A percentile compares a stretch with the other conserved stretches of the same genome.
These are phyloP conservation scores for Yarrowia sp. DNA, from an alignment of 805 yeast genomes.

Conservation along the genomic window DNA sequence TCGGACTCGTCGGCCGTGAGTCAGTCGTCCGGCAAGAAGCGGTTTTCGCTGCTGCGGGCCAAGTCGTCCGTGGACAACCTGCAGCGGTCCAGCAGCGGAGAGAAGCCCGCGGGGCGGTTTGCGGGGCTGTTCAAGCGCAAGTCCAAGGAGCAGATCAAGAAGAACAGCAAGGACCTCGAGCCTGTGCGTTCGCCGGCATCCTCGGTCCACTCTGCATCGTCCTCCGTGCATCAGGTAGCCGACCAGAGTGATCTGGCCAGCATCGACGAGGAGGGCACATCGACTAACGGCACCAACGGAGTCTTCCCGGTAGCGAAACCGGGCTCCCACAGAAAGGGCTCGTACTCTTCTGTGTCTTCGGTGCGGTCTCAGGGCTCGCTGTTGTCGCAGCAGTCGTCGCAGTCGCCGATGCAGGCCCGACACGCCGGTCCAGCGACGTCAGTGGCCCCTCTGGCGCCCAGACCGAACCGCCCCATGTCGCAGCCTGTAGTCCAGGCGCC, in stretches of 20 bases:
- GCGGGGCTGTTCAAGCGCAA: constrained; percentile 13
- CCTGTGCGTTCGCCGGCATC: constrained; percentile 1
- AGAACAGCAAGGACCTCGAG: background rate
- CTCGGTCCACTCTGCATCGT: constrained; percentile 7
- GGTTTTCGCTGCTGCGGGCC: constrained; percentile 5
- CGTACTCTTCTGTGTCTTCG: constrained; percentile 13
- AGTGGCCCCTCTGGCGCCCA: background rate
- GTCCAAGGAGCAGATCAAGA: constrained; percentile 18
- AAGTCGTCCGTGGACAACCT: constrained; percentile 20
- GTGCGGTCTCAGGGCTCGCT: constrained; percentile 5
- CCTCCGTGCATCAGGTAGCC: background rate
- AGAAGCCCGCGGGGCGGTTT: background rate
- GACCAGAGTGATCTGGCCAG: constrained; percentile 23
- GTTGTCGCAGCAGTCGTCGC: background rate
- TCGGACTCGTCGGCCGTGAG: constrained; percentile 4
- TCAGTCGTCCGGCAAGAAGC: background rate
- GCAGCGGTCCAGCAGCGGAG: background rate
- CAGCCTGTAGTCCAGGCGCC: constrained; percentile 6
- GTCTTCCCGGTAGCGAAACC: background rate
- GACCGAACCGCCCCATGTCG: background rate
- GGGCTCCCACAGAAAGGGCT: constrained; percentile 1
- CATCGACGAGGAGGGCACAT: constrained; percentile 19
- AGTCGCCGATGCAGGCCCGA: constrained; percentile 13
- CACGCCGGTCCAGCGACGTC: background rate
- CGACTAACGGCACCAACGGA: background rate